Percentiles rank a stretch among this genome's conserved stretches.
These are phyloP conservation scores for Spinacia oleracea DNA, from an alignment of 179 eudicot genomes.

Conservation along the genomic window DNA sequence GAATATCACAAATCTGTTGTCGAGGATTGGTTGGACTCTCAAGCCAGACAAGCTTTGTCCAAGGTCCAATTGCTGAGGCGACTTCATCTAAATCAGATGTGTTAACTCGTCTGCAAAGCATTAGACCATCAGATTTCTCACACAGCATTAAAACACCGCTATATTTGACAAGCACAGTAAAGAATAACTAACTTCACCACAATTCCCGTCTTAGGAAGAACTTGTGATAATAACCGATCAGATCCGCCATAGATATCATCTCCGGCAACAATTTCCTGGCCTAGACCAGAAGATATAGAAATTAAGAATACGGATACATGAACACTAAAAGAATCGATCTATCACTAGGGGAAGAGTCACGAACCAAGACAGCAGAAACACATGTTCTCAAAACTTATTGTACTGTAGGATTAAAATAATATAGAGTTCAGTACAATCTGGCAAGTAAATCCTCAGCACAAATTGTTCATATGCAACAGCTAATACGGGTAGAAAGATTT, in stretches of 20 bases:
- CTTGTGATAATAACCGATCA: slow-evolving; percentile 83
- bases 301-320: background rate
- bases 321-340: background rate
- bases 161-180: background rate
- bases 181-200: slow-evolving; percentile 72
- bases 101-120: slow-evolving; percentile 71
- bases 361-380: background rate
- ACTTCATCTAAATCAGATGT: slow-evolving; percentile 71
- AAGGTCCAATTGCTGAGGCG: slow-evolving; percentile 78
- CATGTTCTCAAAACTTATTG: background rate
- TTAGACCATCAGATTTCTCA: slow-evolving; percentile 17
- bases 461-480: background rate
- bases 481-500: background rate
- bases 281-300: slow-evolving; percentile 34
- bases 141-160: background rate
- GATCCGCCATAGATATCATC: slow-evolving; percentile 99
- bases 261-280: slow-evolving; percentile 96
- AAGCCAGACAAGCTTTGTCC: slow-evolving; percentile 97
- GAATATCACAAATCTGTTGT: slow-evolving; percentile 88
- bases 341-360: background rate
- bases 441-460: background rate
- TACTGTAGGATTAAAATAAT: background rate
- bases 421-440: background rate
- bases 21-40: slow-evolving; percentile 99
- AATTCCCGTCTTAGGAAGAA: slow-evolving; percentile 74